These are phyloP conservation scores for Neoscytalidium dimidiatum DNA, from an alignment of 2,329 filamentous ascomycete species.

Conservation along the genomic window DNA sequence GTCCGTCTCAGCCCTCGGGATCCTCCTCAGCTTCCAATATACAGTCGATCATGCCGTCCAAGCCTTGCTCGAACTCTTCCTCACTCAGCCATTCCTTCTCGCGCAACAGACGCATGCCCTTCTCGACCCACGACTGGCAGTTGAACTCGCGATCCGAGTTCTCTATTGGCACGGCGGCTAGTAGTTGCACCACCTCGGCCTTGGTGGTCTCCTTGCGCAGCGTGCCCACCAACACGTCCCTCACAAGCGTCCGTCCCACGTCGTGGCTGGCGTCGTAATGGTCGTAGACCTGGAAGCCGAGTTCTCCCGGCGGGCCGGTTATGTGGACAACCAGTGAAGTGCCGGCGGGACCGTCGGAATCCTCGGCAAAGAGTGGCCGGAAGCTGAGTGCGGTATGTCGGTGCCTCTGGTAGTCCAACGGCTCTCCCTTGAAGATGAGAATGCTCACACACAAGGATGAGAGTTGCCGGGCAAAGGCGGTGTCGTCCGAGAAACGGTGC, in stretches of 20 bases:
- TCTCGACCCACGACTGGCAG: conserved; percentile 17
- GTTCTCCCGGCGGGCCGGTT: conserved; percentile 1
- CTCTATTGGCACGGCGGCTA: neutral
- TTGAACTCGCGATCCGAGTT: conserved; percentile 16
- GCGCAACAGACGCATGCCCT: conserved; percentile 3
- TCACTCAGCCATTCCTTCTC: conserved; percentile 2
- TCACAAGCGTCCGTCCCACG: neutral
- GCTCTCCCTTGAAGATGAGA: conserved; percentile 16
- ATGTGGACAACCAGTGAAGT: conserved; percentile 6
- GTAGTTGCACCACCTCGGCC: conserved; percentile 2
- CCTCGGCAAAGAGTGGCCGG: neutral
- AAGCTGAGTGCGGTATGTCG: conserved; percentile 17
- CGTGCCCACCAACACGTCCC: conserved; percentile 9
- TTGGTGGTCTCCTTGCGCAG: conserved; percentile 12
- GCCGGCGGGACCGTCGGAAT: neutral
- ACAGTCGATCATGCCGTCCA: conserved; percentile 13
- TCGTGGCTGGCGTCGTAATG: conserved; percentile 10
- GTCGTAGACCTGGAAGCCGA: conserved; percentile 8
- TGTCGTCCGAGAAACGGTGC: neutral
- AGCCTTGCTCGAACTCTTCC: conserved; percentile 11
- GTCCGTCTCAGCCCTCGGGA: neutral
- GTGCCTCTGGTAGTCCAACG: conserved; percentile 13
- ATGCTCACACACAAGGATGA: conserved; percentile 2
- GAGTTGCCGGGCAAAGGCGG: neutral
- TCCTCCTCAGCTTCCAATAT: conserved; percentile 16